A percentile compares a stretch with the other conserved stretches of the same genome.
phyloP scores from a whole-genome alignment of 2,329 filamentous ascomycete genomes.

The Diaporthe australafricana region DNA sequence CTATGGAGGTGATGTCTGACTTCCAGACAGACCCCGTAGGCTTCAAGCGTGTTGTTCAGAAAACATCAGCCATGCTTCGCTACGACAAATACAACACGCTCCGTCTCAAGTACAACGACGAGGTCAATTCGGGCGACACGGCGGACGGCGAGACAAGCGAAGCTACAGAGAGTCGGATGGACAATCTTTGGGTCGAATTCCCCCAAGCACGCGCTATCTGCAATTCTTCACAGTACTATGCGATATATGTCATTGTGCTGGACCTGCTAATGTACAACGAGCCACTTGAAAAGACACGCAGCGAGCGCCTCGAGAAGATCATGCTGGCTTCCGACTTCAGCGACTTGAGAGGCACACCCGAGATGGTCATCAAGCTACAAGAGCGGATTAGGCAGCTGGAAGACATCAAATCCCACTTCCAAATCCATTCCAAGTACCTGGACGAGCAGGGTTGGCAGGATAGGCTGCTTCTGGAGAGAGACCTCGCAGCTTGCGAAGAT shows the following conservation, averaged over 20 bases:
- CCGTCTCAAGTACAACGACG: slow-evolving; percentile 96
- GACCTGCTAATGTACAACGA: slow-evolving; percentile 97
- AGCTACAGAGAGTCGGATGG: slow-evolving; percentile 80
- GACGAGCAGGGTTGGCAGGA: slow-evolving; percentile 94
- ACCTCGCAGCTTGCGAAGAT: slow-evolving; percentile 90
- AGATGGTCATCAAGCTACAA: slow-evolving; percentile 92
- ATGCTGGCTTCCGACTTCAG: slow-evolving; percentile 99
- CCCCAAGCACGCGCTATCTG: slow-evolving; percentile 94
- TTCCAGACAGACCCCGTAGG: slow-evolving; percentile 94
- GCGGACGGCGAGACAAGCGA: slow-evolving; percentile 63
- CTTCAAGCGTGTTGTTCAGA: slow-evolving; percentile 97
- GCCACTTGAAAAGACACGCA: slow-evolving; percentile 96
- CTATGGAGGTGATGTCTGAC: slow-evolving; percentile 98
- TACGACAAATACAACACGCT: slow-evolving; percentile 99
- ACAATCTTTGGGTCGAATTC: slow-evolving; percentile 97
- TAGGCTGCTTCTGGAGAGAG: slow-evolving; percentile 86
- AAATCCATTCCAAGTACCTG: slow-evolving; percentile 87
- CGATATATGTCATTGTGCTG: slow-evolving; percentile 97
- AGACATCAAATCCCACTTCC: slow-evolving; percentile 96
- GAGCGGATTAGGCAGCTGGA: slow-evolving; percentile 93
- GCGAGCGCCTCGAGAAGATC: slow-evolving; percentile 95
- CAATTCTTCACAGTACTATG: slow-evolving; percentile 97
- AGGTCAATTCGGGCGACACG: slow-evolving; percentile 76
- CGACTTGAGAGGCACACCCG: slow-evolving; percentile 90
- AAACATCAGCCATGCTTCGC: slow-evolving; percentile 92